Base-by-base conservation (phyloP, 2,329 filamentous ascomycete species). In the Lecanicillium sp. region DNA sequence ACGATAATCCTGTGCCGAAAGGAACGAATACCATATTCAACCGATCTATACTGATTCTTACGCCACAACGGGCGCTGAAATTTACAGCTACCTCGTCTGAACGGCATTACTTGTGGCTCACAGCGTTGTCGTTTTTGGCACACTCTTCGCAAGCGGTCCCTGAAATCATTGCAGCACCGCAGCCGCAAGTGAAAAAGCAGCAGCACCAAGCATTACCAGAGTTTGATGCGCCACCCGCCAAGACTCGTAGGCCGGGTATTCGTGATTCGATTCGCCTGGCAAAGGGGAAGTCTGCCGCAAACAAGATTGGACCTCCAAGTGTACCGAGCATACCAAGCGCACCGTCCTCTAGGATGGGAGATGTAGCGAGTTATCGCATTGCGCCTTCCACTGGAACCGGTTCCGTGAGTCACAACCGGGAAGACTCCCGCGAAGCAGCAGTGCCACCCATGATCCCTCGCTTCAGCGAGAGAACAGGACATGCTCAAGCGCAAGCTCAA, bases 21-120 rank as follows among this genome's bases (percentile, higher is more conserved):
- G 55, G 59, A 27, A 64, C 72, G 29, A 62, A 55, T 6, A 59
- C 68, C 17, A 66, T 87, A 9, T 97, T 96, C 66, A 87, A 94
- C 61, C 81, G 92, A 37, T 97, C 92, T 0, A 97, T 98, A 50
- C 66, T 98, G 34, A 95, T 98, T 48, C 63, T 98, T 36, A 98
- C 92, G 4, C 90, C 92, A 1, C 84, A 94, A 51, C 78, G 92
- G 50, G 92, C 92, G 2, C 72, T 98, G 41, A 98, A 98, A 57
- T 97, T 98, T 58, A 98, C 92, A 0, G 87, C 92, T 0, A 69
- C 74, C 13, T 83, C 79, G 17, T 69, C 81, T 25, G 92, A 97
- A 48, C 80, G 92, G 13, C 92, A 98, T 60, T 94, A 94, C 54
- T 67, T 96, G 35, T 98, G 92, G 92, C 68, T 98, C 42, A 96